Percentiles rank a stretch among this genome's conserved stretches.
Conservation (phyloP, 441 rosid genomes). For the Bocquillonia castaneifolia region DNA sequence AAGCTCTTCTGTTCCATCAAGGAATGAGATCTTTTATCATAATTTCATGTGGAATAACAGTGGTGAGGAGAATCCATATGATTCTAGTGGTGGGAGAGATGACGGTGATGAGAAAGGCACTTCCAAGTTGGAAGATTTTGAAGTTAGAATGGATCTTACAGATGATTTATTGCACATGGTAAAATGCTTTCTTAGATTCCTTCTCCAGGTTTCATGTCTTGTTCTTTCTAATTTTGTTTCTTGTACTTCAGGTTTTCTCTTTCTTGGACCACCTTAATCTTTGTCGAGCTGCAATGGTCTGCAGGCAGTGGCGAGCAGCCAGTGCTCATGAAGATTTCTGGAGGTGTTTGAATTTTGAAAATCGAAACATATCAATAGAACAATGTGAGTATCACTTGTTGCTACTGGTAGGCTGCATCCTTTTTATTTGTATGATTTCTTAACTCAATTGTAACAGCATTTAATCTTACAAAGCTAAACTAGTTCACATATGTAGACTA, state of each 20-base stretch:
- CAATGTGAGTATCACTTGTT: conserved; percentile 61
- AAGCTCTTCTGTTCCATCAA: conserved; percentile 35
- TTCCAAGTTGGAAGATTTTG: conserved; percentile 48
- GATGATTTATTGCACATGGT: conserved; percentile 96
- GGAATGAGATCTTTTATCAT: conserved; percentile 46
- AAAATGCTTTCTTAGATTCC: conserved; percentile 7
- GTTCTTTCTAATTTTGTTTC: conserved; percentile 5
- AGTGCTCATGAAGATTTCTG: conserved; percentile 97
- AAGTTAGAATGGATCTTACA: conserved; percentile 85
- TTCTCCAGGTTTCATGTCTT: neutral
- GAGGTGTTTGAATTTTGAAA: conserved; percentile 82
- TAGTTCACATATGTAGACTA: neutral
- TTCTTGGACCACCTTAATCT: conserved; percentile 74
- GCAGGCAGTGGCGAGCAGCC: conserved; percentile 94
- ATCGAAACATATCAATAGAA: conserved; percentile 64
- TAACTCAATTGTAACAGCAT: neutral
- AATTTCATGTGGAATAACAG: conserved; percentile 57
- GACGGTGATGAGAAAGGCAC: conserved; percentile 45
- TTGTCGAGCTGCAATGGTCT: conserved; percentile 82
- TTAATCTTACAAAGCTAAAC: neutral
- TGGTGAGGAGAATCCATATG: conserved; percentile 38
- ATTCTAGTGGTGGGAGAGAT: conserved; percentile 39
- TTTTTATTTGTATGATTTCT: neutral
- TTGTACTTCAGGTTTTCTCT: conserved; percentile 68
- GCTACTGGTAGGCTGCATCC: conserved; percentile 3